Conservation (phyloP, 805 yeast species). For the Spathaspora hagerdaliae region DNA sequence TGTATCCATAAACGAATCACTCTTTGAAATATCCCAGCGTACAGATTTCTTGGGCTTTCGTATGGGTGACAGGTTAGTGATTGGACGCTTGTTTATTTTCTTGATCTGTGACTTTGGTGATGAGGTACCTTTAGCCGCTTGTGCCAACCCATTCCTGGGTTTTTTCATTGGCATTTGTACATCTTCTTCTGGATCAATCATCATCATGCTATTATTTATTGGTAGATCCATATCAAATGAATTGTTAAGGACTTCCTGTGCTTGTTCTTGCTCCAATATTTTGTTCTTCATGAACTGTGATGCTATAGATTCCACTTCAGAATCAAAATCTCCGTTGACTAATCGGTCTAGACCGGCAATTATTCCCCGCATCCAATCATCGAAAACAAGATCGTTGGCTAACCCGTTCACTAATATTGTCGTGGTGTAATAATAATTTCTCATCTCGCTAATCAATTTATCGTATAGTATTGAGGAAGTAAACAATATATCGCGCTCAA, state of each 20-base stretch:
- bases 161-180: background rate
- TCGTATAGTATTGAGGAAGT: conserved; percentile 57
- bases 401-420: conserved; percentile 1
- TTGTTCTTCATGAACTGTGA: conserved; percentile 24
- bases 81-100: conserved; percentile 8
- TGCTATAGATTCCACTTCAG: conserved; percentile 26
- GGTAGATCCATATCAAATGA: background rate
- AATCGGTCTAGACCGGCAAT: conserved; percentile 15
- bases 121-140: conserved; percentile 8
- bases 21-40: conserved; percentile 1
- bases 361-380: background rate
- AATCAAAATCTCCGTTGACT: conserved; percentile 33
- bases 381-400: background rate
- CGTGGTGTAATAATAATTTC: conserved; percentile 6
- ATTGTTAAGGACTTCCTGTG: background rate
- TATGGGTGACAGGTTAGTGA: conserved; percentile 8
- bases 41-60: conserved; percentile 2
- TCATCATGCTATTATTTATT: background rate
- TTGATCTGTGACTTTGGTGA: conserved; percentile 15
- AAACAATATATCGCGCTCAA: conserved; percentile 52
- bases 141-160: background rate
- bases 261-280: conserved; percentile 11
- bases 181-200: conserved; percentile 2
- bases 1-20: conserved; percentile 4
- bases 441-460: conserved; percentile 30